Percentiles rank a stretch among this genome's conserved stretches.
These are phyloP conservation scores for Flaveria sonorensis DNA, from an alignment of 129 eudicot species.

Conservation along the genomic window DNA sequence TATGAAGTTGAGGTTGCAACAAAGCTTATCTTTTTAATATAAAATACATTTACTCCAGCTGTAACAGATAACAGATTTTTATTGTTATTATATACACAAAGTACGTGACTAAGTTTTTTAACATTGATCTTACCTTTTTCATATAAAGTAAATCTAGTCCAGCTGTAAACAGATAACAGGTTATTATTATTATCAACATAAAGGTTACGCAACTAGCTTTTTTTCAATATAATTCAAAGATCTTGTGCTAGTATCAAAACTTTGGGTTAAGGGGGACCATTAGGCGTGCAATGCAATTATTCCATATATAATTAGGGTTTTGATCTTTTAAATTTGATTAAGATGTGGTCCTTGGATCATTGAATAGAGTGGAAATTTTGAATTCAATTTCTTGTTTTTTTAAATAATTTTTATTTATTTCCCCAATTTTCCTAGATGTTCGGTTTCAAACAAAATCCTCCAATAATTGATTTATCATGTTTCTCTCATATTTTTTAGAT, in stretches of 20 bases:
- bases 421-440: conserved; percentile 16
- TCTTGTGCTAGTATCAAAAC: conserved; percentile 10
- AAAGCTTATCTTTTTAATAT: neutral
- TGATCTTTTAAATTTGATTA: conserved; percentile 34
- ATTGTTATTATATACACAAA: neutral
- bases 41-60: conserved; percentile 11
- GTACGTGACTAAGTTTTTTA: neutral
- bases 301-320: conserved; percentile 33
- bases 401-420: conserved; percentile 5
- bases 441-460: conserved; percentile 32
- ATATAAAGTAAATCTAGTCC: neutral
- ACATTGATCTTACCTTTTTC: neutral
- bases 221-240: neutral
- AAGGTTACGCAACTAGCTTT: neutral
- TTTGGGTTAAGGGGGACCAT: conserved; percentile 46
- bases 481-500: conserved; percentile 2
- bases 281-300: conserved; percentile 43
- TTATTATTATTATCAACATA: neutral
- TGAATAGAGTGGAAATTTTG: conserved; percentile 40
- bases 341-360: conserved; percentile 44
- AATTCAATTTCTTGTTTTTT: conserved; percentile 33
- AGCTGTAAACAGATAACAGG: neutral
- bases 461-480: conserved; percentile 32
- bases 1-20: neutral
- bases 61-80: neutral